Percentiles rank a stretch among this genome's conserved stretches.
Evolutionary conservation across 2,329 filamentous ascomycete species (phyloP).

Genomic region (Trichophyton schoenleinii): DNA sequence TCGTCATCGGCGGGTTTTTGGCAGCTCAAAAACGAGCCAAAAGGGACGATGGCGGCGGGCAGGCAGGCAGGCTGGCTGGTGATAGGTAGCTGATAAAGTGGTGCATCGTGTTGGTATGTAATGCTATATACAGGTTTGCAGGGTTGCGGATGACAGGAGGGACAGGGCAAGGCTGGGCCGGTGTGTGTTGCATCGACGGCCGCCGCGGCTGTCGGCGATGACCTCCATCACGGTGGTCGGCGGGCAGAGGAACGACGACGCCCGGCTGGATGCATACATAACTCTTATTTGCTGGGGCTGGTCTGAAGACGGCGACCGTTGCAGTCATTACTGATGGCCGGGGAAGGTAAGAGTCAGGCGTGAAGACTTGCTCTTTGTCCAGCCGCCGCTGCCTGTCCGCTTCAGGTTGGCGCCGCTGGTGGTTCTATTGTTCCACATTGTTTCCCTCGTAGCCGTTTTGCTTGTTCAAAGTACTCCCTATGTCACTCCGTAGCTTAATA

Average conservation of each 20-base stretch:
- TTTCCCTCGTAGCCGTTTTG: neutral
- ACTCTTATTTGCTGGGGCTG: neutral
- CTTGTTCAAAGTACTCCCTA: neutral
- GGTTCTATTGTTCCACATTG: neutral
- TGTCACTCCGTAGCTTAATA: too few relatives aligned
- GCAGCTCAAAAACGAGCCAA: too few relatives aligned
- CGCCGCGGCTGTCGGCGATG: neutral
- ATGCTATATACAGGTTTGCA: neutral
- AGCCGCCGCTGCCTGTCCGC: neutral
- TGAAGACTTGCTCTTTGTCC: neutral
- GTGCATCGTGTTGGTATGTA: neutral
- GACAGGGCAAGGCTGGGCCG: neutral
- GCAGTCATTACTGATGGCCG: too few relatives aligned
- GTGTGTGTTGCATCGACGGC: neutral
- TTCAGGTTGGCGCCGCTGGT: neutral
- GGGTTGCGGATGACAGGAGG: neutral
- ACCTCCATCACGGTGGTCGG: neutral
- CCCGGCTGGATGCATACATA: too few relatives aligned
- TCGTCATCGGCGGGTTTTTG: neutral
- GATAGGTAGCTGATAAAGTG: too few relatives aligned
- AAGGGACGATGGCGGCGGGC: too few relatives aligned
- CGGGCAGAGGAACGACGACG: neutral
- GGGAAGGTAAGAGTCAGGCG: neutral
- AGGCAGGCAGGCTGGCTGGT: too few relatives aligned
- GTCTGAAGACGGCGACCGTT: too few relatives aligned